Evolutionary conservation across 2,329 filamentous ascomycete species (phyloP).

Genomic region (Neonectria ditissima): DNA sequence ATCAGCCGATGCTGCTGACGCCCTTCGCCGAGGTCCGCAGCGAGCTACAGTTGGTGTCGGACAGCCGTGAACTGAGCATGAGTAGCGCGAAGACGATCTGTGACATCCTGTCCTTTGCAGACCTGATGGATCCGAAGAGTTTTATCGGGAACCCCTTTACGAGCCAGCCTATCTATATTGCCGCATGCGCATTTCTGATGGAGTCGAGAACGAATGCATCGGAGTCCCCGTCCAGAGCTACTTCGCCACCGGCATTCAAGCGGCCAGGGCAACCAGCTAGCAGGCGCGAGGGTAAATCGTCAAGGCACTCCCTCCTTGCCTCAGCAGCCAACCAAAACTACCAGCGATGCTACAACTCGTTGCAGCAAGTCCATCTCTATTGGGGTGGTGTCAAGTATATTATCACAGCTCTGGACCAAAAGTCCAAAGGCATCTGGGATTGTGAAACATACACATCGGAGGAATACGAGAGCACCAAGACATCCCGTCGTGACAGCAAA

Average conservation of each 20-base stretch:
- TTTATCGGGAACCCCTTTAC: constrained; percentile 91
- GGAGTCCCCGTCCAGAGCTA: constrained; percentile 66
- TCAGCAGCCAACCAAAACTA: constrained; percentile 89
- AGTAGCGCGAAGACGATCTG: constrained; percentile 92
- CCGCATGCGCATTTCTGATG: constrained; percentile 88
- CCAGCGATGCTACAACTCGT: constrained; percentile 84
- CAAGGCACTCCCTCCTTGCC: constrained; percentile 81
- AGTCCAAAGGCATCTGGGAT: constrained; percentile 87
- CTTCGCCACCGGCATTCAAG: constrained; percentile 57
- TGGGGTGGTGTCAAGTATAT: constrained; percentile 93
- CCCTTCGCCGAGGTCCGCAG: constrained; percentile 72
- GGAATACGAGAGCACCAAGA: constrained; percentile 80
- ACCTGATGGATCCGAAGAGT: constrained; percentile 86
- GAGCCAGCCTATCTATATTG: constrained; percentile 91
- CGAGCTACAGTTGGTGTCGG: constrained; percentile 79
- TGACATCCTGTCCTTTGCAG: constrained; percentile 87
- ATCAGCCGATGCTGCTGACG: constrained; percentile 85
- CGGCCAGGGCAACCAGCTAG: constrained; percentile 11
- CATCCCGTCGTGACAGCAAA: constrained; percentile 58
- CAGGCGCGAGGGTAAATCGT: constrained; percentile 52
- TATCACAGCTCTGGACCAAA: constrained; percentile 85
- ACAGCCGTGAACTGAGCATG: constrained; percentile 86
- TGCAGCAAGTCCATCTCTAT: constrained; percentile 84
- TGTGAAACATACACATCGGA: constrained; percentile 75
- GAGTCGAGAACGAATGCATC: constrained; percentile 81